phyloP scores from a whole-genome alignment of 208 protist species.

The Acanthamoeba triangularis region DNA sequence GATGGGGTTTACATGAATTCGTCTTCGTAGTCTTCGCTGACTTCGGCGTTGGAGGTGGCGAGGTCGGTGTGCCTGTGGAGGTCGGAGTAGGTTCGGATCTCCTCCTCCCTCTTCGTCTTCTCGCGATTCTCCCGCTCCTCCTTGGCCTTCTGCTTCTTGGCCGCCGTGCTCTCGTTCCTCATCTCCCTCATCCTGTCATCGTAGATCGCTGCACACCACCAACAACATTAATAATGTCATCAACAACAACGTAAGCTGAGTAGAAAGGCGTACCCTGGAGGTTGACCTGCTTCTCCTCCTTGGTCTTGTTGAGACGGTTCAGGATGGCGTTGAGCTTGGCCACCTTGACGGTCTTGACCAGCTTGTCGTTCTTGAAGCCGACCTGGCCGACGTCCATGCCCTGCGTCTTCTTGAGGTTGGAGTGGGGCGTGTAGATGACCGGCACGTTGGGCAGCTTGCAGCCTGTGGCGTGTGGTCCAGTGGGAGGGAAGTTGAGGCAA shows the following conservation, averaged over 20 bases:
- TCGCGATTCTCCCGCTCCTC: constrained; percentile 93
- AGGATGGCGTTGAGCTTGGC: constrained; percentile 94
- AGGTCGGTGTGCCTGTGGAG: constrained; percentile 1
- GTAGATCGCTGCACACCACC: neutral
- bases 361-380: constrained; percentile 95
- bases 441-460: constrained; percentile 91
- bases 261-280: constrained; percentile 15
- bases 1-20: constrained; percentile 95
- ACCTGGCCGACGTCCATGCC: constrained; percentile 98
- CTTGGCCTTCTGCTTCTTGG: constrained; percentile 91
- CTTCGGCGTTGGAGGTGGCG: constrained; percentile 84
- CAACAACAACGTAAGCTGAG: neutral
- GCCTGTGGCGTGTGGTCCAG: constrained; percentile 53
- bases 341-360: constrained; percentile 83
- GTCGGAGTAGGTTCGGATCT: constrained; percentile 93
- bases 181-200: constrained; percentile 84
- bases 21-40: constrained; percentile 91
- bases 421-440: constrained; percentile 98
- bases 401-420: constrained; percentile 98
- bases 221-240: neutral
- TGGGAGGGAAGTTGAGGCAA: constrained; percentile 76
- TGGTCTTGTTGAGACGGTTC: constrained; percentile 96
- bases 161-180: constrained; percentile 90
- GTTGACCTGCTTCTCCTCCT: constrained; percentile 93
- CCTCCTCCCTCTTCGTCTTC: constrained; percentile 91